Percentiles rank a stretch among this genome's conserved stretches.
Conservation (phyloP, 805 yeast species). For the Candida nonsorbophila region DNA sequence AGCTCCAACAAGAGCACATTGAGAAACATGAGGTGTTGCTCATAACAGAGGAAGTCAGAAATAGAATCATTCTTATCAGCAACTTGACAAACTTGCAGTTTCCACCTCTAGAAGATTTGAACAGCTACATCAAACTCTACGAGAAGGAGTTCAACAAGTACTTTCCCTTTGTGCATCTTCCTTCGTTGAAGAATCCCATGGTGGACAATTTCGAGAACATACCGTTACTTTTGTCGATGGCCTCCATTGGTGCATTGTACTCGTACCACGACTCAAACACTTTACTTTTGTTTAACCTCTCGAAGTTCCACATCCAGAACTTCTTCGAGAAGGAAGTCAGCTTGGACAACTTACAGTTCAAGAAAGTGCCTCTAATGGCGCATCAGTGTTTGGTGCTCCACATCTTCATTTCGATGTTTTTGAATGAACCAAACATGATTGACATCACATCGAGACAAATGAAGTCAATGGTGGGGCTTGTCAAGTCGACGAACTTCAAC, state of each 20-base stretch:
- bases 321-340: constrained; percentile 52
- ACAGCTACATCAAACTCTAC: constrained; percentile 69
- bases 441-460: constrained; percentile 49
- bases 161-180: constrained; percentile 80
- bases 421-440: constrained; percentile 47
- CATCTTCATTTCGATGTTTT: constrained; percentile 51
- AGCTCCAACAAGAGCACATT: too few relatives aligned
- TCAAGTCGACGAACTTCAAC: constrained; percentile 48
- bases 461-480: constrained; percentile 49
- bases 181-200: constrained; percentile 40
- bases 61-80: constrained; percentile 47
- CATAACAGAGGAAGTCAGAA: constrained; percentile 44
- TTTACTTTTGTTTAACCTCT: constrained; percentile 59
- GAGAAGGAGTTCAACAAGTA: constrained; percentile 74
- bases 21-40: too few relatives aligned
- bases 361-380: constrained; percentile 52
- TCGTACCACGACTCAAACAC: constrained; percentile 78
- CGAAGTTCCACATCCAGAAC: constrained; percentile 61
- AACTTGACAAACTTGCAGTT: constrained; percentile 55
- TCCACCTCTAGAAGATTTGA: constrained; percentile 72
- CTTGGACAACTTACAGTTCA: constrained; percentile 40
- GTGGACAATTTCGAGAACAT: constrained; percentile 42
- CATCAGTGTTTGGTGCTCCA: constrained; percentile 54
- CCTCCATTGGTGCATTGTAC: constrained; percentile 85
- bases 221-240: constrained; percentile 74